Evolutionary conservation across 345 rosid species (phyloP), one percentile per base, ranked within the genome.

Genomic region (Clausena lansium): DNA sequence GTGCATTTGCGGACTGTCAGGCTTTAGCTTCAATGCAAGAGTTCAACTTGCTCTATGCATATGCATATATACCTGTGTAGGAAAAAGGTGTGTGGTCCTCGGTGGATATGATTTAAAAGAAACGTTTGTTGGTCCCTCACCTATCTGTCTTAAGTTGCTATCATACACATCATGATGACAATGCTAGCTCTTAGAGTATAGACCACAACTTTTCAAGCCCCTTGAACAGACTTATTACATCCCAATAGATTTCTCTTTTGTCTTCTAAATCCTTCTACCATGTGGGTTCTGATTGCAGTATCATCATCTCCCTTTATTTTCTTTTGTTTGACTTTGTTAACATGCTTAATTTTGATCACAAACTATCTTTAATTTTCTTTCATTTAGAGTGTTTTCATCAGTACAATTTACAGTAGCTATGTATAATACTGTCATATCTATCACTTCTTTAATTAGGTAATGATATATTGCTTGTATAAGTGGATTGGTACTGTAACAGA

Each of bases 21-120:
- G 57, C 57, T 52, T 62, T 71, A 65, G 67, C 11, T 68, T 81
- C 54, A 81, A 59, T 62, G 52, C 54, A 45, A 58, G 57, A 69
- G 36, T 77, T 72, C 71, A 81, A 85, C 79, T 77, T 81, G 85
- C 71, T 76, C 76, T 70, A 63, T 79, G 84, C 80, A 84, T 55
- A 52, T 52, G 57, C 57, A 52, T 17, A 52, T 17, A 76, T 78
- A 75, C 76, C 71, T 81, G 72, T 57, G 64, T 78, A 77, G 78
- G 69, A 32, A 77, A 82, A 82, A 73, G 74, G 45, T 45, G 77
- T 41, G 87, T 81, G 91, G 91, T 88, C 91, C 91, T 81, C 55
- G 60, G 52, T 24, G 77, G 62, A 73, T 68, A 78, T 70, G 81
- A 50, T 83, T 63, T 67, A 52, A 78, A 68, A 76, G 19, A 71